Percentiles rank a stretch among this genome's conserved stretches.
Evolutionary conservation across 495 filamentous ascomycete species (phyloP).

Genomic region (Xylaria intraflava): DNA sequence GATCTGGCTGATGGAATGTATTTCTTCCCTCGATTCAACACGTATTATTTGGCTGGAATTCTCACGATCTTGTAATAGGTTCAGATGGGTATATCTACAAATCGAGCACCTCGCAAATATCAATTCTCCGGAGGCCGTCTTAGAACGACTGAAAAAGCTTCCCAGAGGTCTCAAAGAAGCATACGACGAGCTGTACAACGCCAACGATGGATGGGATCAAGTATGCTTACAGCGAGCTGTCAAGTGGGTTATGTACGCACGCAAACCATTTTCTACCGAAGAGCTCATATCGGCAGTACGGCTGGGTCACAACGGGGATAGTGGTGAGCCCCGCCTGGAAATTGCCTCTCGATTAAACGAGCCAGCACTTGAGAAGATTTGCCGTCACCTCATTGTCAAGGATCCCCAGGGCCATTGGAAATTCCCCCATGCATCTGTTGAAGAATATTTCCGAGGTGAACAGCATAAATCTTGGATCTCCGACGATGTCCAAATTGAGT

Average conservation of each 20-base stretch:
- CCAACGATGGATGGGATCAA: constrained; percentile 22
- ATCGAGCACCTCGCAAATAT: constrained; percentile 28
- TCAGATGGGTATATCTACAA: constrained; percentile 36
- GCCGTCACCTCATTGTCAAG: constrained; percentile 4
- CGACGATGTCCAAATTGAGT: neutral
- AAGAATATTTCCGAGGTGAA: neutral
- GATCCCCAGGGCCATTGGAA: neutral
- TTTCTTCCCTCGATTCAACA: too few relatives aligned
- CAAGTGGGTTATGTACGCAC: constrained; percentile 31
- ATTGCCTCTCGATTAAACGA: neutral
- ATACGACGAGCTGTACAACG: constrained; percentile 31
- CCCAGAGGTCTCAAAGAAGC: constrained; percentile 25
- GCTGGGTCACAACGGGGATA: neutral
- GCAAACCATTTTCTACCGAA: constrained; percentile 13
- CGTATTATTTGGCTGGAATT: too few relatives aligned
- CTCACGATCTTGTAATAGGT: too few relatives aligned
- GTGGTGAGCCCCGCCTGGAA: neutral
- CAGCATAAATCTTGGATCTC: neutral
- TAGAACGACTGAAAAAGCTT: constrained; percentile 27
- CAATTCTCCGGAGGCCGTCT: constrained; percentile 13
- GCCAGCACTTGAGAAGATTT: neutral
- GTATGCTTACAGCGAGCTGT: constrained; percentile 28
- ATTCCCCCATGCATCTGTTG: neutral
- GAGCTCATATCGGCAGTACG: neutral
- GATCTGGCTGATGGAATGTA: constrained; percentile 10